A percentile compares a stretch with the other conserved stretches of the same genome.
These are phyloP conservation scores for Pythium aristosporum DNA, from an alignment of 352 stramenopile genomes.

Conservation along the genomic window DNA sequence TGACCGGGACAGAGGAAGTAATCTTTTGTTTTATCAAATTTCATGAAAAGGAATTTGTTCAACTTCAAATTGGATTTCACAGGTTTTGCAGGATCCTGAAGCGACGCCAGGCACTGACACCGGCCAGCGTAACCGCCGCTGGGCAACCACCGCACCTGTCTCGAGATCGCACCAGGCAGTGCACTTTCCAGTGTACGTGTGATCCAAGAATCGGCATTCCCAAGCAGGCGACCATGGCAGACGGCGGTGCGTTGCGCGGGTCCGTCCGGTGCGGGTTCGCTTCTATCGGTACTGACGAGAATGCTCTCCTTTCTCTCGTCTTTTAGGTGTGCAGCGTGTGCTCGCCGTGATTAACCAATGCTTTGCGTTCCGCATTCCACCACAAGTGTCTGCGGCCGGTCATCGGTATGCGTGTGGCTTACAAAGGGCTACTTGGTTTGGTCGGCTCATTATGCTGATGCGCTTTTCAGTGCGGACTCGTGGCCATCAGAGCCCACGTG, in stretches of 20 bases:
- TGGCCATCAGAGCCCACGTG: constrained; percentile 62
- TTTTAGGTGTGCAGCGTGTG: constrained; percentile 50
- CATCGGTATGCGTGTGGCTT: constrained; percentile 36
- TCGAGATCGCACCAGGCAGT: not conserved
- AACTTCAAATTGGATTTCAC: too few species aligned
- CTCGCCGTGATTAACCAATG: constrained; percentile 67
- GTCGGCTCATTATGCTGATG: not conserved
- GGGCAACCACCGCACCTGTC: not conserved
- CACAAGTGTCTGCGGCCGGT: constrained; percentile 53
- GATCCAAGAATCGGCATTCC: not conserved
- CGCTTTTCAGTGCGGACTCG: constrained; percentile 45
- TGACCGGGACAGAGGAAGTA: too few species aligned
- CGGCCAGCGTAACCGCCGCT: not conserved
- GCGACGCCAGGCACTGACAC: not conserved
- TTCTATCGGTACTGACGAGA: not conserved
- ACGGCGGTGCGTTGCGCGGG: constrained; percentile 7
- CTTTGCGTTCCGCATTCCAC: constrained; percentile 72
- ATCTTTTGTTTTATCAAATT: not conserved
- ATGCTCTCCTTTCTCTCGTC: not conserved
- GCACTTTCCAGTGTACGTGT: not conserved
- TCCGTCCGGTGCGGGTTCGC: not conserved
- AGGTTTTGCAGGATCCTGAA: not conserved
- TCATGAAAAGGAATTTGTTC: not conserved
- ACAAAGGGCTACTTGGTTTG: not conserved
- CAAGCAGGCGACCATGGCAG: constrained; percentile 7